phyloP scores from a whole-genome alignment of 768 basidiomycete genomes.

The Tylopilus plumbeoviolaceoides region DNA sequence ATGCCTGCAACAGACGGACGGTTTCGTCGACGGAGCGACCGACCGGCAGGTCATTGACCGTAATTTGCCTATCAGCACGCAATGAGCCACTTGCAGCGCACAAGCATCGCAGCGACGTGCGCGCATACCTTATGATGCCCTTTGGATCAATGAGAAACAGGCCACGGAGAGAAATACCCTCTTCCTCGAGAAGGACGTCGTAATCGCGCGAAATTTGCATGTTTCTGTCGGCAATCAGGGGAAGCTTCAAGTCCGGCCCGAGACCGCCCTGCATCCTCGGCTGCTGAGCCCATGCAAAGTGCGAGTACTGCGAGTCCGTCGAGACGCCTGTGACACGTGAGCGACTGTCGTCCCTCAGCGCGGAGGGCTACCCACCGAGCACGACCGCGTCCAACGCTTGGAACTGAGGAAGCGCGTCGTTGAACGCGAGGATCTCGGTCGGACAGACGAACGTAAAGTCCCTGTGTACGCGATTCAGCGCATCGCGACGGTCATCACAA shows the following conservation, averaged over 20 bases:
- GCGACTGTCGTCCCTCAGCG: not conserved
- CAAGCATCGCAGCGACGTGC: not conserved
- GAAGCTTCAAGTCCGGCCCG: conserved; percentile 82
- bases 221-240: conserved; percentile 74
- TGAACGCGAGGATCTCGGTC: conserved; percentile 96
- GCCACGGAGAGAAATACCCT: conserved; percentile 84
- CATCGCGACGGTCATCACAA: not conserved
- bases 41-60: conserved; percentile 89
- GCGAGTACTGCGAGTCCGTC: conserved; percentile 86
- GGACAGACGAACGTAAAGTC: conserved; percentile 91
- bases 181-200: conserved; percentile 83
- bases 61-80: conserved; percentile 58
- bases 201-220: conserved; percentile 83
- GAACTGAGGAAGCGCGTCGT: conserved; percentile 78
- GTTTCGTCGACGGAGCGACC: conserved; percentile 97
- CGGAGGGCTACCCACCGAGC: conserved; percentile 49
- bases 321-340: conserved; percentile 53
- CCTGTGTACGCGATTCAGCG: conserved; percentile 34
- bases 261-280: conserved; percentile 84
- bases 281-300: conserved; percentile 83
- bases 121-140: conserved; percentile 59
- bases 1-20: conserved; percentile 84
- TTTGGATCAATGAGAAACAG: conserved; percentile 86
- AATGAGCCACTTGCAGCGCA: not conserved
- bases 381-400: conserved; percentile 68